These are phyloP conservation scores for Aspergillus hancockii DNA, from an alignment of 495 filamentous ascomycete species.

Conservation along the genomic window DNA sequence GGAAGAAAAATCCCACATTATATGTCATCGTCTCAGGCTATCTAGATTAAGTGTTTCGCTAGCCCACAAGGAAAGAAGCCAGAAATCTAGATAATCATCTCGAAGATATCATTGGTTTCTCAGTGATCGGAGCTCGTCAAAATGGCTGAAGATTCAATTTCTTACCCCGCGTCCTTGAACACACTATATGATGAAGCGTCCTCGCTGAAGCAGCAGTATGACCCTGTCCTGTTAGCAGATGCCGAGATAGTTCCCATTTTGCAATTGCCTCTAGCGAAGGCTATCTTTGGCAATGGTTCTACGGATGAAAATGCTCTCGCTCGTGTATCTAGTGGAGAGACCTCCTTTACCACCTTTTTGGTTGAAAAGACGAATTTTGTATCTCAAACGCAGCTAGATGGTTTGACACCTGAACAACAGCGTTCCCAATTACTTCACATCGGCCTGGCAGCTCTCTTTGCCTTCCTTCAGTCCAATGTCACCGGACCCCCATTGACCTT, in stretches of 20 bases:
- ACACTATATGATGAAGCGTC: slow-evolving; percentile 34
- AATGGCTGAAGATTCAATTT: slow-evolving; percentile 31
- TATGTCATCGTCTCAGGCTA: not conserved
- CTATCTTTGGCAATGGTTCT: slow-evolving; percentile 35
- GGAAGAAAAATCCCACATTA: not conserved
- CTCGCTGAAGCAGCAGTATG: slow-evolving; percentile 33
- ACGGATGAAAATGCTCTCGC: slow-evolving; percentile 25
- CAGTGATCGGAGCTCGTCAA: not conserved
- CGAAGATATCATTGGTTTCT: not conserved
- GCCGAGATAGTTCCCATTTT: slow-evolving; percentile 38
- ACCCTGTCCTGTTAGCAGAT: slow-evolving; percentile 39
- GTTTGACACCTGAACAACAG: slow-evolving; percentile 31
- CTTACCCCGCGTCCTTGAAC: slow-evolving; percentile 34
- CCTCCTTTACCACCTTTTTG: slow-evolving; percentile 42
- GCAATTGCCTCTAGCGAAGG: slow-evolving; percentile 39
- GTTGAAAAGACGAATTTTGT: slow-evolving; percentile 31
- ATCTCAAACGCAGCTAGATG: slow-evolving; percentile 26
- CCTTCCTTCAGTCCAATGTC: slow-evolving; percentile 90
- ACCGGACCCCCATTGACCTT: slow-evolving; percentile 80
- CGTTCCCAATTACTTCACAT: slow-evolving; percentile 54
- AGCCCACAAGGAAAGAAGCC: not conserved
- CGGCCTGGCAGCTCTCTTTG: slow-evolving; percentile 70
- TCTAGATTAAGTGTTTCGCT: not conserved
- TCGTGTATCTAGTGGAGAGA: slow-evolving; percentile 29
- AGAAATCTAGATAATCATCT: not conserved